These are phyloP conservation scores for Gypsophila paniculata DNA, from an alignment of 179 eudicot species.

Conservation along the genomic window DNA sequence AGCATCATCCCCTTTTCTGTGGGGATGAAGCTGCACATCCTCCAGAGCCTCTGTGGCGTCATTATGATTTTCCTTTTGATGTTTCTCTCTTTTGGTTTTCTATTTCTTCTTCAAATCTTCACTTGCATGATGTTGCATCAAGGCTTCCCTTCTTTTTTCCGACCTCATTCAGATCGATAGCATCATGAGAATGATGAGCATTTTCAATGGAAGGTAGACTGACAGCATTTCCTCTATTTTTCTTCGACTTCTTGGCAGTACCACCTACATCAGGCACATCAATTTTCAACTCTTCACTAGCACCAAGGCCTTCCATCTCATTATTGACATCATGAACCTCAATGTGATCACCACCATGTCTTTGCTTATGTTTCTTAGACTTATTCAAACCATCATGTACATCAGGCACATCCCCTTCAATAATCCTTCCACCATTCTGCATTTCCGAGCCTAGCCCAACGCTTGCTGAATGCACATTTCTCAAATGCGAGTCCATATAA, in stretches of 20 bases:
- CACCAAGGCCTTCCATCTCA: slow-evolving; percentile 1
- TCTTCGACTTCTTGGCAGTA: slow-evolving; percentile 11
- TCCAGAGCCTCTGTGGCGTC: slow-evolving; percentile 3
- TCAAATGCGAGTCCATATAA: not conserved
- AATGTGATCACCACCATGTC: not conserved
- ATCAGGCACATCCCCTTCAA: slow-evolving; percentile 6
- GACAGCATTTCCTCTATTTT: slow-evolving; percentile 8
- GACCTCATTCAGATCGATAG: not conserved
- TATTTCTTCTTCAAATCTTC: slow-evolving; percentile 8
- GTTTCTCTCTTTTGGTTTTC: slow-evolving; percentile 18
- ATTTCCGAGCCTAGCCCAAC: too few species aligned
- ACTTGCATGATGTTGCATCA: slow-evolving; percentile 16
- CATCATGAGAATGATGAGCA: not conserved
- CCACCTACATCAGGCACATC: not conserved
- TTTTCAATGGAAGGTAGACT: not conserved
- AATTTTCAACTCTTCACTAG: slow-evolving; percentile 12
- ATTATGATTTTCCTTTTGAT: slow-evolving; percentile 14
- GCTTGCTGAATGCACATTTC: not conserved
- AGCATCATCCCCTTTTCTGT: not conserved
- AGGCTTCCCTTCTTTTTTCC: slow-evolving; percentile 2
- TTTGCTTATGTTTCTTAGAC: slow-evolving; percentile 16
- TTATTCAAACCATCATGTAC: not conserved
- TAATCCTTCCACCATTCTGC: not conserved
- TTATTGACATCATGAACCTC: not conserved
- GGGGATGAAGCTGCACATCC: not conserved